Base-by-base conservation (phyloP, 2,329 filamentous ascomycete genomes). In the Knufia petricola region DNA sequence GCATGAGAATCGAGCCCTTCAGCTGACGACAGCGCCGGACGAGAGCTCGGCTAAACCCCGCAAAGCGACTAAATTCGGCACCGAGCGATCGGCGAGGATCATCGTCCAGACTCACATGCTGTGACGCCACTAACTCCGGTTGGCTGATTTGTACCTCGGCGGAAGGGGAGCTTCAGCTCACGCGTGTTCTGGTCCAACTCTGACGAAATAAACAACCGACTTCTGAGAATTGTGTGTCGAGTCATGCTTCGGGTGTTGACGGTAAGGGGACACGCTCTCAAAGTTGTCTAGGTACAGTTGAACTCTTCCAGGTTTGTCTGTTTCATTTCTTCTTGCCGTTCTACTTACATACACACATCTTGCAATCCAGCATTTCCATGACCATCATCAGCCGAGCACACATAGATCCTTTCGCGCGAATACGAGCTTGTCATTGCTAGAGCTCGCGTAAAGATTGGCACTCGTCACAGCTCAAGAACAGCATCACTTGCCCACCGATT, bases 151-250 rank as follows among this genome's bases (percentile, higher is more conserved):
- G n/a, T 43, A 17, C 40, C 40, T 43, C 40, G 40, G 40, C 15
- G 40, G 40, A 43, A 43, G 23, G 40, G 40, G 40, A 31, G 24
- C 40, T 43, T 9, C 40, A 30, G 21, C 21, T 24, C 10, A 43
- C 13, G 40, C 12, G 15, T 20, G 4, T 21, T 7, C 17, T 41
- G 40, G 21, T 31, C 21, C 21, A 15, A 12, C 23, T 15, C 8
- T 12, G 15, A 31, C 8, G 17, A 43, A 43, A 30, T 19, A 23
- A 20, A 20, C 19, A 13, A 20, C 4, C 8, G n/a, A 8, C 8
- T 32, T 8, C 30, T 32, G 30, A 9, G 9, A n/a, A n/a, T 8
- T 32, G 8, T 8, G 8, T n/a, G n/a, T 9, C 30, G 30, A 32
- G 9, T 32, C n/a, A 15, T 37, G 34, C 4, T 37, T 37, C 34